Evolutionary conservation across 805 yeast species (phyloP).

Genomic region (Saccharomycopsis sp.): DNA sequence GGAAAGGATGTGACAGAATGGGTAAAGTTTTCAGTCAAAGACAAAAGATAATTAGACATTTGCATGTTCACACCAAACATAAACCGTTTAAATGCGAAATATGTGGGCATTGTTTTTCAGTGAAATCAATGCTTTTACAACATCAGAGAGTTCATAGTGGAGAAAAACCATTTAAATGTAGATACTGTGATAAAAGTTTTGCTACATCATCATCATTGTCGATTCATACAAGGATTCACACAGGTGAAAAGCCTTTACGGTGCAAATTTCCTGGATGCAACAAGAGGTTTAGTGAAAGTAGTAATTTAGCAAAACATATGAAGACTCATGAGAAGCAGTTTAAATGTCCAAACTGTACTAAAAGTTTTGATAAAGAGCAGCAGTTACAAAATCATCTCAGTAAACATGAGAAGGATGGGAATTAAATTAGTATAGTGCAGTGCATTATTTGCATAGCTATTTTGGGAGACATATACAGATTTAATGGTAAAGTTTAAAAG

Average conservation of each 20-base stretch:
- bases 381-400: conserved; percentile 15
- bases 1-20: conserved; percentile 71
- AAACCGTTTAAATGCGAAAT: conserved; percentile 68
- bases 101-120: conserved; percentile 71
- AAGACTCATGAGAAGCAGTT: conserved; percentile 53
- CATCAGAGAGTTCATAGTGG: conserved; percentile 85
- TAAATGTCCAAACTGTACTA: conserved; percentile 15
- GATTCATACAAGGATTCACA: conserved; percentile 79
- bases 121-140: conserved; percentile 68
- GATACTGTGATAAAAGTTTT: conserved; percentile 66
- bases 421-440: too few relatives aligned
- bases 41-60: conserved; percentile 79
- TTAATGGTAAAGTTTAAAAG: too few relatives aligned
- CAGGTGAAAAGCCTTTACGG: conserved; percentile 80
- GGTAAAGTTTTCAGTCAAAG: conserved; percentile 66
- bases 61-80: conserved; percentile 81
- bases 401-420: conserved; percentile 14
- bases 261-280: conserved; percentile 80
- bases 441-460: too few relatives aligned
- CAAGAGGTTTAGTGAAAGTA: conserved; percentile 80
- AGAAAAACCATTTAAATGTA: conserved; percentile 77
- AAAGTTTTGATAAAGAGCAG: conserved; percentile 18
- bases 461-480: too few relatives aligned
- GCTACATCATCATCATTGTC: conserved; percentile 78
- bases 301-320: conserved; percentile 84